phyloP scores from a whole-genome alignment of 2,329 filamentous ascomycete genomes.

The Aureobasidium zeae region DNA sequence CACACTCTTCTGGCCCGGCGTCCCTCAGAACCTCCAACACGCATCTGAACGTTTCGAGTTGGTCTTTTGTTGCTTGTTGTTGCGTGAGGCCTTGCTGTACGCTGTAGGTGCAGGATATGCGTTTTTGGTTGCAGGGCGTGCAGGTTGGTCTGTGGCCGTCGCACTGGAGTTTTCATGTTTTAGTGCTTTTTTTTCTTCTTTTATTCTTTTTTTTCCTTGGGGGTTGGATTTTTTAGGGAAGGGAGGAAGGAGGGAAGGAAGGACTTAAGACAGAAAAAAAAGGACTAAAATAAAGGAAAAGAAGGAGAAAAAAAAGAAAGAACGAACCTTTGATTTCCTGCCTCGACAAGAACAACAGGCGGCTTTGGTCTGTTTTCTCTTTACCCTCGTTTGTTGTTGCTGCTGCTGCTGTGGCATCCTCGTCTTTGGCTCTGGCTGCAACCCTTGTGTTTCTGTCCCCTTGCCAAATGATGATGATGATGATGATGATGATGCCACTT shows the following conservation, averaged over 20 bases:
- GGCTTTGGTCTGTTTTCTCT: conserved; percentile 4
- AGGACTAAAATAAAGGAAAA: neutral
- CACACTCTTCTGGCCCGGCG: neutral
- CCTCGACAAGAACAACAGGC: conserved; percentile 1
- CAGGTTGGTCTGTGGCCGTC: neutral
- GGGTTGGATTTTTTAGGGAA: too few relatives aligned
- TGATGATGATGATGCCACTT: too few relatives aligned
- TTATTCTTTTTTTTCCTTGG: too few relatives aligned
- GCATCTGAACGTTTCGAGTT: neutral
- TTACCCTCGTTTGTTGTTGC: too few relatives aligned
- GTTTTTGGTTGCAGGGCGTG: neutral
- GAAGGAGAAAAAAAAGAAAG: neutral
- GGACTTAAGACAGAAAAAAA: neutral
- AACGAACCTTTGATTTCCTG: conserved; percentile 5
- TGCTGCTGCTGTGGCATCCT: too few relatives aligned
- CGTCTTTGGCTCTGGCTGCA: too few relatives aligned
- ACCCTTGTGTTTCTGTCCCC: too few relatives aligned
- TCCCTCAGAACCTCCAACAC: neutral
- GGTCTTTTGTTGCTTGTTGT: conserved; percentile 3
- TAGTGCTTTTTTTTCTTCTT: too few relatives aligned
- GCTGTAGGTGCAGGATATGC: neutral
- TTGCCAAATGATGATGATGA: too few relatives aligned
- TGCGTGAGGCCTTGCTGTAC: conserved; percentile 4
- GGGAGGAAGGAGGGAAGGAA: neutral
- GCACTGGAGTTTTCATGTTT: too few relatives aligned